These are phyloP conservation scores for Fusarium penzigii DNA, from an alignment of 2,329 filamentous ascomycete genomes.

Conservation along the genomic window DNA sequence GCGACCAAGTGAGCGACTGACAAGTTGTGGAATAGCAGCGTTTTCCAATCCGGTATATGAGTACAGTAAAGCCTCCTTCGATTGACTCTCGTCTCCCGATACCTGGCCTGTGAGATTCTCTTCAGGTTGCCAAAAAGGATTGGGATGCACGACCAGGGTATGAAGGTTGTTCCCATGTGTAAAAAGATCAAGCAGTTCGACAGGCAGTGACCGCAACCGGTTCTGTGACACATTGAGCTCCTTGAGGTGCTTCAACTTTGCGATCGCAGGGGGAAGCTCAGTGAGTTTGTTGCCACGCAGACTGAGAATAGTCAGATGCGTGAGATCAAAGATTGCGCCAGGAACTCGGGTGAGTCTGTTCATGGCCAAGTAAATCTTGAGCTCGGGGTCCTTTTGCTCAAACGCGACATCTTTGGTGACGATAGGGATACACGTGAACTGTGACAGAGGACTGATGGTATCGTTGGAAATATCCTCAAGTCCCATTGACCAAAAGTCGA, in stretches of 20 bases:
- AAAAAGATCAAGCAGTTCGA: conserved; percentile 61
- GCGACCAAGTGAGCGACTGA: conserved; percentile 30
- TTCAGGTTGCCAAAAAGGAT: conserved; percentile 56
- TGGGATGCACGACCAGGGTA: conserved; percentile 60
- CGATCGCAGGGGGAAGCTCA: conserved; percentile 62
- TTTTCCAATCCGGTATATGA: conserved; percentile 4
- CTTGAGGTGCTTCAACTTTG: conserved; percentile 56
- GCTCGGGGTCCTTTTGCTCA: conserved; percentile 55
- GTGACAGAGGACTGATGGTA: conserved; percentile 57
- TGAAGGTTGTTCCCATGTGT: conserved; percentile 45
- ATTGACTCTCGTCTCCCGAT: conserved; percentile 2
- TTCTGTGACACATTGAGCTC: conserved; percentile 70
- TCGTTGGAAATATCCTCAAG: conserved; percentile 57
- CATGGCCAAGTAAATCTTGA: conserved; percentile 62
- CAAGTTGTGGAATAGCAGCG: conserved; percentile 16
- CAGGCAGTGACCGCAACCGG: conserved; percentile 59
- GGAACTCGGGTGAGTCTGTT: conserved; percentile 62
- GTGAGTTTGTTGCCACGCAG: conserved; percentile 64
- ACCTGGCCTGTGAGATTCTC: conserved; percentile 4
- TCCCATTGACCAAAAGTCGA: conserved; percentile 62
- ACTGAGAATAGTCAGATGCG: conserved; percentile 64
- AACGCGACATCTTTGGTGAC: conserved; percentile 61
- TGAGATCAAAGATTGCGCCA: conserved; percentile 60
- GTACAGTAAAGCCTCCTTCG: conserved; percentile 11
- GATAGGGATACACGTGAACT: conserved; percentile 54